A percentile compares a stretch with the other conserved stretches of the same genome.
phyloP scores from a whole-genome alignment of 306 rosid species.

The Trifolium fragiferum region DNA sequence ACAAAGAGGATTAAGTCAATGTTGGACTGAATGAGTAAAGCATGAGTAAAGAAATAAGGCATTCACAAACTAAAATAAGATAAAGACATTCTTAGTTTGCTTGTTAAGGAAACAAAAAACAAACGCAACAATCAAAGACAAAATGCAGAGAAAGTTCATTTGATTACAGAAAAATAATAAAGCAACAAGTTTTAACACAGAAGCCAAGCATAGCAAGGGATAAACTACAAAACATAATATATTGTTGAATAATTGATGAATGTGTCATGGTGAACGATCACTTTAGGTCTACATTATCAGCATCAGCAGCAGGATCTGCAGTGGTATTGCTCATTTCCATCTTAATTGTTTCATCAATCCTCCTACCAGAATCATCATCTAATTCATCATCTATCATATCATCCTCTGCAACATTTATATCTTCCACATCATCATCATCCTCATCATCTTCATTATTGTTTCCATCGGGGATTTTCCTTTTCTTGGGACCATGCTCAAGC shows the following conservation, averaged over 20 bases:
- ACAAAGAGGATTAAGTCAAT: no score
- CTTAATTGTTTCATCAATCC: slow-evolving; percentile 71
- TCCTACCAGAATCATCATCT: slow-evolving; percentile 70
- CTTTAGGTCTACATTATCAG: slow-evolving; percentile 50
- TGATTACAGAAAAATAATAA: slow-evolving; percentile 40
- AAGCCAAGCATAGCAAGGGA: slow-evolving; percentile 35
- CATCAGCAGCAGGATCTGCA: slow-evolving; percentile 52
- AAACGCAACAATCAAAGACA: slow-evolving; percentile 28
- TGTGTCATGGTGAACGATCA: slow-evolving; percentile 26
- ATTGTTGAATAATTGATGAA: slow-evolving; percentile 17
- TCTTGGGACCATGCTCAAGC: slow-evolving; percentile 99
- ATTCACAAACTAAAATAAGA: slow-evolving; percentile 9
- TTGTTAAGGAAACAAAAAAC: slow-evolving; percentile 32
- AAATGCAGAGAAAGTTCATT: neutral
- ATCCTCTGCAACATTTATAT: slow-evolving; percentile 86
- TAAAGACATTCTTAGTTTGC: slow-evolving; percentile 11
- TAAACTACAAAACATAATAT: slow-evolving; percentile 36
- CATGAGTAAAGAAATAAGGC: no score
- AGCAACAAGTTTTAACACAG: slow-evolving; percentile 10
- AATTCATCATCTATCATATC: slow-evolving; percentile 92
- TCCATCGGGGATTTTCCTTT: slow-evolving; percentile 79
- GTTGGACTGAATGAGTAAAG: no score
- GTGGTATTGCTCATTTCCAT: slow-evolving; percentile 48
- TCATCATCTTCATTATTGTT: slow-evolving; percentile 82
- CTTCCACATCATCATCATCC: slow-evolving; percentile 91